Evolutionary conservation across 2,329 filamentous ascomycete species (phyloP), one percentile per base, ranked within the genome.

Genomic region (Fusarium sp.): DNA sequence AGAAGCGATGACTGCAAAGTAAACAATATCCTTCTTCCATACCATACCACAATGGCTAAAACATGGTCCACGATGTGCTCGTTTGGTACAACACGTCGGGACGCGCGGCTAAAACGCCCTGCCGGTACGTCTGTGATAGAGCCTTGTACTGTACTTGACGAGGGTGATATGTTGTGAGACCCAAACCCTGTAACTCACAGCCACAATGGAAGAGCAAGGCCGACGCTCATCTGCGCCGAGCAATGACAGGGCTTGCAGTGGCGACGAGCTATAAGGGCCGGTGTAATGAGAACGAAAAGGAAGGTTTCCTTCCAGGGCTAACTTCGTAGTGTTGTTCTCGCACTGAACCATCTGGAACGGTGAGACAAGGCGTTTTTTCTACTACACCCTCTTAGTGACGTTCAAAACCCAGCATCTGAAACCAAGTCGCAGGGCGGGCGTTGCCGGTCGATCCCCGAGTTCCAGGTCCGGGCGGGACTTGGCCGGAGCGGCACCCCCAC

Each of bases 361-460:
- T 44, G 26, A 65, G 54, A 57, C 28, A 49, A 22, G 38, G n/a
- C 10, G 26, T 17, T 50, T 22, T 36, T 28, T n/a, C 26, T 42
- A 11, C 40, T 14, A 40, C 33, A 22, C 45, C 47, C 47, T 61
- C 26, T 10, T 38, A 7, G 31, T 61, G 13, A 10, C 38, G 22
- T 19, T 14, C 22, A 39, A 17, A 51, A 17, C 21, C 44, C 22
- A 22, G 55, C 46, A 31, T 65, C 36, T 54, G 50, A 58, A 45
- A 69, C 44, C 19, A n/a, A 53, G 55, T 55, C 56, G 38, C 36
- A 38, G 33, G 53, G 59, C 56, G 54, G 65, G 24, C 54, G 43
- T 57, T 66, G 39, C 65, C 65, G 65, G 66, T 56, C 56, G 56
- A 69, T 56, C 51, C 49, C 38, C 61, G 40, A 21, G 46, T 38